These are phyloP conservation scores for Erigeron philadelphicus DNA, from an alignment of 140 eudicot species.

Conservation along the genomic window DNA sequence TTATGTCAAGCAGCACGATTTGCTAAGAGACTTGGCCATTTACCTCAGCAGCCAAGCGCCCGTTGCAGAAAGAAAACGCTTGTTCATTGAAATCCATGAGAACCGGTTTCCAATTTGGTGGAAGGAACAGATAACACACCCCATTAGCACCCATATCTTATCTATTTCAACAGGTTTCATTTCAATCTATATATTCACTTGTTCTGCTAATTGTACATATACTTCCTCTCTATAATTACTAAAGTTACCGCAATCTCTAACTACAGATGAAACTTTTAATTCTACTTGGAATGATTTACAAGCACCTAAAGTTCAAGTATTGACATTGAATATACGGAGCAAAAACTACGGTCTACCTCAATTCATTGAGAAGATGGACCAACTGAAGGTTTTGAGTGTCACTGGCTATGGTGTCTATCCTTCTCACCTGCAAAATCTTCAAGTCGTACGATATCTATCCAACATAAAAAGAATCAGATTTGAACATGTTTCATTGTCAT, in stretches of 20 bases:
- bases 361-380: slow-evolving; percentile 14
- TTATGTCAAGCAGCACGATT: slow-evolving; percentile 32
- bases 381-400: slow-evolving; percentile 17
- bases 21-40: slow-evolving; percentile 41
- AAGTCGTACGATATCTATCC: neutral
- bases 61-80: slow-evolving; percentile 23
- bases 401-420: slow-evolving; percentile 17
- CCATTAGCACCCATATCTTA: slow-evolving; percentile 25
- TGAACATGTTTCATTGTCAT: neutral
- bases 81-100: slow-evolving; percentile 24
- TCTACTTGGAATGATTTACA: slow-evolving; percentile 13
- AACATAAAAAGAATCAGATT: slow-evolving; percentile 13
- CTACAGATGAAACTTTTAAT: slow-evolving; percentile 12
- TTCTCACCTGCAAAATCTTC: slow-evolving; percentile 11
- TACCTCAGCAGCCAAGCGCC: slow-evolving; percentile 32
- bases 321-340: slow-evolving; percentile 1
- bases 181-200: neutral
- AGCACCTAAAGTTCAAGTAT: slow-evolving; percentile 8
- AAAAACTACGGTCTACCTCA: neutral
- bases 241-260: neutral
- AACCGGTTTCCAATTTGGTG: slow-evolving; percentile 28
- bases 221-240: neutral
- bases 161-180: slow-evolving; percentile 40
- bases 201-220: slow-evolving; percentile 2
- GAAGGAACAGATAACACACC: slow-evolving; percentile 19